These are phyloP conservation scores for Leptoxyphium fumago DNA, from an alignment of 2,329 filamentous ascomycete species.

Conservation along the genomic window DNA sequence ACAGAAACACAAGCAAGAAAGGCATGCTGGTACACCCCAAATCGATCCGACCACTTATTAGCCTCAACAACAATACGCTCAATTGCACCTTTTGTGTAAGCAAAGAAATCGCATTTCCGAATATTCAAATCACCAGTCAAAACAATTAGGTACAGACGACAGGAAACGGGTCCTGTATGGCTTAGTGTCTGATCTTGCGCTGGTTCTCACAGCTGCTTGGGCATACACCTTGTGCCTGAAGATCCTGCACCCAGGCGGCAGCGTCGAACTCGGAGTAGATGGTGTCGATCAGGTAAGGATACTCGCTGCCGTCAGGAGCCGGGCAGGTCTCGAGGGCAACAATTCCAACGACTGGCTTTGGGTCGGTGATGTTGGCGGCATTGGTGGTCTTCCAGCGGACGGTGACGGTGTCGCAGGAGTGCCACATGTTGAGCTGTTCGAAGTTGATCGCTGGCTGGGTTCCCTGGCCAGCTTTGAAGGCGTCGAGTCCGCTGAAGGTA, in stretches of 20 bases:
- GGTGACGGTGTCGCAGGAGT: conserved; percentile 16
- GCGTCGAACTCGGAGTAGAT: conserved; percentile 21
- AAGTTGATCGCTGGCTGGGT: conserved; percentile 17
- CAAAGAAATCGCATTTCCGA: too few relatives aligned
- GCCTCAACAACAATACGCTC: too few relatives aligned
- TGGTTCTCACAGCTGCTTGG: neutral
- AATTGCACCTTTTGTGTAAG: too few relatives aligned
- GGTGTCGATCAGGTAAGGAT: conserved; percentile 14
- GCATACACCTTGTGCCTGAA: conserved; percentile 2
- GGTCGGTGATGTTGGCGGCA: conserved; percentile 13
- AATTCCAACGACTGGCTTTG: conserved; percentile 15
- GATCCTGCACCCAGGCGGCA: conserved; percentile 20
- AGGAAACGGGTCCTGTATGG: neutral
- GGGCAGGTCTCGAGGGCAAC: conserved; percentile 15
- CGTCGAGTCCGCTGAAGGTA: conserved; percentile 1
- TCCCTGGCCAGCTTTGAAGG: conserved; percentile 14
- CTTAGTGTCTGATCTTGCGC: neutral
- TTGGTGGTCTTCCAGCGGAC: conserved; percentile 18
- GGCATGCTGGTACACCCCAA: too few relatives aligned
- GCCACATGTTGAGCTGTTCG: conserved; percentile 17
- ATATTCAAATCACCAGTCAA: too few relatives aligned
- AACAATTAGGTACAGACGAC: too few relatives aligned
- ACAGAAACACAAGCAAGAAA: too few relatives aligned
- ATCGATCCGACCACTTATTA: too few relatives aligned
- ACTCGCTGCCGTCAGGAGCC: conserved; percentile 8